phyloP scores from a whole-genome alignment of 805 yeast species.

The Myxozyma mucilagina region DNA sequence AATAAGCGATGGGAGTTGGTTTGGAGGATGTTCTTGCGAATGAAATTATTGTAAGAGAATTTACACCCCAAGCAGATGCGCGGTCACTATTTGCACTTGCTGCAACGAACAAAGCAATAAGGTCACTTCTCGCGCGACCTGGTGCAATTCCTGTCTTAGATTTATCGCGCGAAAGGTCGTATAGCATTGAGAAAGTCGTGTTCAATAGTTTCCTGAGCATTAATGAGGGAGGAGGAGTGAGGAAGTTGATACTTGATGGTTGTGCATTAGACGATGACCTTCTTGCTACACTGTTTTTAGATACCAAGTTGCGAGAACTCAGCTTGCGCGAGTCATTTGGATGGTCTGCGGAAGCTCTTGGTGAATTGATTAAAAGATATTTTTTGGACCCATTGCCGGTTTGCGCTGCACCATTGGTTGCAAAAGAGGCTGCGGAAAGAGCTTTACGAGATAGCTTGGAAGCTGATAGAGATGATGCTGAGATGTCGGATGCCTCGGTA shows the following conservation, averaged over 20 bases:
- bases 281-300: conserved; percentile 21
- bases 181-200: no score
- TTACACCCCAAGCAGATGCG: no score
- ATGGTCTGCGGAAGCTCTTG: conserved; percentile 22
- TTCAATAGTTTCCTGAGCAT: no score
- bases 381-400: conserved; percentile 14
- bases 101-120: no score
- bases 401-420: conserved; percentile 9
- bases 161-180: no score
- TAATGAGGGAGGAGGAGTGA: no score
- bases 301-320: conserved; percentile 18
- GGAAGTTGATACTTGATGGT: conserved; percentile 13
- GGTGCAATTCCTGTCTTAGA: no score
- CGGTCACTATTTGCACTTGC: no score
- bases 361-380: conserved; percentile 17
- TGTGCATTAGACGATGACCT: conserved; percentile 27
- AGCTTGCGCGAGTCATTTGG: conserved; percentile 23
- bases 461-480: background rate
- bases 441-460: background rate
- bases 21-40: no score
- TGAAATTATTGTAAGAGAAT: no score
- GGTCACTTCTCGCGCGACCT: no score
- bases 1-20: no score
- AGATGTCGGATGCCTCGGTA: background rate
- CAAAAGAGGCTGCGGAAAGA: background rate